These are phyloP conservation scores for Gaillardinia entomophila DNA, from an alignment of 805 yeast species.

Conservation along the genomic window DNA sequence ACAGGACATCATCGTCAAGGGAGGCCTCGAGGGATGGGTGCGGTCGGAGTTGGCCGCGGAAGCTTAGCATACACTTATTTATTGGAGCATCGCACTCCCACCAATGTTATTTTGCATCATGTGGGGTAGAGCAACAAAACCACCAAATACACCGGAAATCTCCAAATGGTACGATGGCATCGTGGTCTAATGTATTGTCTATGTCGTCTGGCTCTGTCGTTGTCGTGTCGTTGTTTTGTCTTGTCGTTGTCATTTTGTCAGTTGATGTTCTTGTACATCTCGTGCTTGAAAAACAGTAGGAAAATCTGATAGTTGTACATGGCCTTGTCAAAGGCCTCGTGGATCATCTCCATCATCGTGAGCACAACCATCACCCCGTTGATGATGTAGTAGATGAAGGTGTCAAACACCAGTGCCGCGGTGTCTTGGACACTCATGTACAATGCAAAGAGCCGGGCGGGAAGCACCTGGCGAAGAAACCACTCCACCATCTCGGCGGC, in stretches of 20 bases:
- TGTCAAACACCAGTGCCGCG: conserved; percentile 4
- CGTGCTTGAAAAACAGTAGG: conserved; percentile 13
- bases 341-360: conserved; percentile 9
- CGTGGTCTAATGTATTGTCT: too few species aligned
- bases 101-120: too few species aligned
- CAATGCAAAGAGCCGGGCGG: neutral
- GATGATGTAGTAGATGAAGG: conserved; percentile 8
- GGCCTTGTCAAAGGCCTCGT: conserved; percentile 11
- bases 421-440: neutral
- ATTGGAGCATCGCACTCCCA: too few species aligned
- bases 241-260: conserved; percentile 2
- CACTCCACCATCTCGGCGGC: neutral
- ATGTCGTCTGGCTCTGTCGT: too few species aligned
- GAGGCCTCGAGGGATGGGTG: conserved; percentile 99
- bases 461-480: neutral
- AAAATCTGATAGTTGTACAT: conserved; percentile 11
- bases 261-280: conserved; percentile 19
- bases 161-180: too few species aligned
- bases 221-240: too few species aligned
- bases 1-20: conserved; percentile 94
- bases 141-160: too few species aligned
- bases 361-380: conserved; percentile 7
- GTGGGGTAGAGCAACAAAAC: too few species aligned
- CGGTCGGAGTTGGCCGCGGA: conserved; percentile 49
- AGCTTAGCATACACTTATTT: neutral